Percentiles rank a stretch among this genome's conserved stretches.
Conservation (phyloP, 768 basidiomycete genomes). For the Grammothele lineata region DNA sequence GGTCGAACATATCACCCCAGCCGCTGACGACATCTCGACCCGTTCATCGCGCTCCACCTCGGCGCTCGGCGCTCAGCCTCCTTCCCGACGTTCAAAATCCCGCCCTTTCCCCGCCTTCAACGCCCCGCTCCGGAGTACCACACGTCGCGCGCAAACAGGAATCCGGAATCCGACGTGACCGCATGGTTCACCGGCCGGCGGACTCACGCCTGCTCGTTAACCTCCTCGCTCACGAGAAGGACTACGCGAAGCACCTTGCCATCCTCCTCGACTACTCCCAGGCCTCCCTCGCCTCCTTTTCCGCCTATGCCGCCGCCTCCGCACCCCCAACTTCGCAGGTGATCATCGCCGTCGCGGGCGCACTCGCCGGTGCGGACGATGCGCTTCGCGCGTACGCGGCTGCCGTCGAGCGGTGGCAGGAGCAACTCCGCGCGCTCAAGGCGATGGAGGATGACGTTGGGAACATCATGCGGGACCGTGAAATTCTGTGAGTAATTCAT, state of each 20-base stretch:
- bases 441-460: slow-evolving; percentile 69
- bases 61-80: too few relatives aligned
- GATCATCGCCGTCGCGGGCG: slow-evolving; percentile 49
- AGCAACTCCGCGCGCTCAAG: slow-evolving; percentile 55
- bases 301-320: slow-evolving; percentile 70
- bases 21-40: too few relatives aligned
- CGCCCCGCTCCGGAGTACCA: too few relatives aligned
- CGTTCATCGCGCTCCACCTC: too few relatives aligned
- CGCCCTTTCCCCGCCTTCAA: too few relatives aligned
- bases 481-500: slow-evolving; percentile 63
- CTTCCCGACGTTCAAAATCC: too few relatives aligned
- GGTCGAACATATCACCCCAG: too few relatives aligned
- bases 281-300: slow-evolving; percentile 58
- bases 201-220: slow-evolving; percentile 71
- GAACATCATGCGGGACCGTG: slow-evolving; percentile 67
- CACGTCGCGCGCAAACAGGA: neutral
- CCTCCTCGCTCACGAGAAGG: slow-evolving; percentile 67
- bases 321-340: slow-evolving; percentile 50
- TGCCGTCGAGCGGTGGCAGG: slow-evolving; percentile 63
- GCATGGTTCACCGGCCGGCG: slow-evolving; percentile 68
- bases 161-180: neutral
- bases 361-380: slow-evolving; percentile 62
- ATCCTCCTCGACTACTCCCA: slow-evolving; percentile 55
- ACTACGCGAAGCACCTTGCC: slow-evolving; percentile 59
- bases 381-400: slow-evolving; percentile 58